phyloP scores from a whole-genome alignment of 2,329 filamentous ascomycete genomes.

The Aspergillus alliaceus region DNA sequence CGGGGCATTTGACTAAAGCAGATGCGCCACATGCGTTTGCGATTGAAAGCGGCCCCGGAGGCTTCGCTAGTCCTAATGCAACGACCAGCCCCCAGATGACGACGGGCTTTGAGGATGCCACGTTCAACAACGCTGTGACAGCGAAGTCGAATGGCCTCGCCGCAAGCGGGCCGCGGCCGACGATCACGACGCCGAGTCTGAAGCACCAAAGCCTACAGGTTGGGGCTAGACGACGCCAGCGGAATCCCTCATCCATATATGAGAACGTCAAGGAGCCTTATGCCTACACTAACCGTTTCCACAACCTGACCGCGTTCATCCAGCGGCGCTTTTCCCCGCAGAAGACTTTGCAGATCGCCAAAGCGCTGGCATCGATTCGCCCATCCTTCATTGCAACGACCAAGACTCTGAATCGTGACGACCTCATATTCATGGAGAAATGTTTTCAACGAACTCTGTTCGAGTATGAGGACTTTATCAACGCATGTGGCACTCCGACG shows the following conservation, averaged over 20 bases:
- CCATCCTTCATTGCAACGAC: constrained; percentile 92
- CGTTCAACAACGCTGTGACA: constrained; percentile 25
- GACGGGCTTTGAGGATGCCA: constrained; percentile 43
- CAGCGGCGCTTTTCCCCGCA: constrained; percentile 74
- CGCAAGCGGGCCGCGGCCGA: constrained; percentile 36
- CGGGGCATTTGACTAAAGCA: constrained; percentile 43
- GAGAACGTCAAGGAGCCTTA: constrained; percentile 88
- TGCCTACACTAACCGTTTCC: constrained; percentile 85
- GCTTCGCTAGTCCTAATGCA: constrained; percentile 59
- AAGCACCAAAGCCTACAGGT: constrained; percentile 42
- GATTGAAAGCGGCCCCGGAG: constrained; percentile 58
- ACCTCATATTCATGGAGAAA: constrained; percentile 97
- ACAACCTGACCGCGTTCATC: constrained; percentile 79
- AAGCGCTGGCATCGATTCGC: constrained; percentile 83
- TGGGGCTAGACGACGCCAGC: constrained; percentile 51
- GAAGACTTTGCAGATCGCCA: constrained; percentile 79
- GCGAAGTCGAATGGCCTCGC: constrained; percentile 29
- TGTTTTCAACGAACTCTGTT: constrained; percentile 90
- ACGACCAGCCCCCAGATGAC: constrained; percentile 54
- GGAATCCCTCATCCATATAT: constrained; percentile 83
- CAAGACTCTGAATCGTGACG: constrained; percentile 80
- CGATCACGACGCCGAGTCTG: constrained; percentile 45
- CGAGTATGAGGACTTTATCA: constrained; percentile 91
- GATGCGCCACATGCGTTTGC: constrained; percentile 59
- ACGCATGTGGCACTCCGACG: constrained; percentile 83